phyloP scores from a whole-genome alignment of 2,329 filamentous ascomycete species.

The Colletotrichum orbiculare region DNA sequence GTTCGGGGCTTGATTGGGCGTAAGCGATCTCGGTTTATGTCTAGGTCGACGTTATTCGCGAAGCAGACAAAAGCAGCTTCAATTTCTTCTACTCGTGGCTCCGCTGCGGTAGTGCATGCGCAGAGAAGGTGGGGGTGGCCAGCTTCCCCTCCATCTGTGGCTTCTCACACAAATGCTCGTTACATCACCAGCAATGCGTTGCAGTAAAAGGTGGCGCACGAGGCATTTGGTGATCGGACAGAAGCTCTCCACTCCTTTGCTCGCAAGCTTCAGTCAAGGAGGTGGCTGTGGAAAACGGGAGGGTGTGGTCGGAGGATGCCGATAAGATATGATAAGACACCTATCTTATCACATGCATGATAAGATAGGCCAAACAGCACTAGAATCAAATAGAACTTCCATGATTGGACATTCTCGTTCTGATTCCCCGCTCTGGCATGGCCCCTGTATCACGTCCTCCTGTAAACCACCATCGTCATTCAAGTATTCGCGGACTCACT shows the following conservation, averaged over 20 bases:
- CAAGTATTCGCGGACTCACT: too few species aligned
- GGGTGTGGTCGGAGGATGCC: too few species aligned
- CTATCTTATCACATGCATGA: background rate
- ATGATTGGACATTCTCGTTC: background rate
- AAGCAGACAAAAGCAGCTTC: background rate
- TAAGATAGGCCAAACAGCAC: background rate
- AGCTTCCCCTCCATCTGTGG: background rate
- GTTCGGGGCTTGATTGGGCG: too few species aligned
- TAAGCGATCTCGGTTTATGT: background rate
- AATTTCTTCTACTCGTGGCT: constrained; percentile 1
- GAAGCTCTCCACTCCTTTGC: background rate
- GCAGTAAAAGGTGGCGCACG: background rate
- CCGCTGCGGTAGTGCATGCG: background rate
- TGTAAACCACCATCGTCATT: too few species aligned
- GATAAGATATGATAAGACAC: constrained; percentile 5
- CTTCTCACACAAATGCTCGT: background rate
- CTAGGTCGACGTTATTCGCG: constrained; percentile 11
- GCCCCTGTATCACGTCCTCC: background rate
- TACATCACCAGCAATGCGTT: background rate
- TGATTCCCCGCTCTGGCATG: constrained; percentile 6
- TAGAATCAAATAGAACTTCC: constrained; percentile 1
- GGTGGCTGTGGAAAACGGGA: too few species aligned
- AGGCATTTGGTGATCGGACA: constrained; percentile 5
- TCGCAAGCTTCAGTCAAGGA: too few species aligned
- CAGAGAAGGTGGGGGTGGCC: constrained; percentile 5